Evolutionary conservation across 108 stramenopile species (phyloP), one percentile per base, ranked within the genome.

Genomic region (Bacterosira constricta): DNA sequence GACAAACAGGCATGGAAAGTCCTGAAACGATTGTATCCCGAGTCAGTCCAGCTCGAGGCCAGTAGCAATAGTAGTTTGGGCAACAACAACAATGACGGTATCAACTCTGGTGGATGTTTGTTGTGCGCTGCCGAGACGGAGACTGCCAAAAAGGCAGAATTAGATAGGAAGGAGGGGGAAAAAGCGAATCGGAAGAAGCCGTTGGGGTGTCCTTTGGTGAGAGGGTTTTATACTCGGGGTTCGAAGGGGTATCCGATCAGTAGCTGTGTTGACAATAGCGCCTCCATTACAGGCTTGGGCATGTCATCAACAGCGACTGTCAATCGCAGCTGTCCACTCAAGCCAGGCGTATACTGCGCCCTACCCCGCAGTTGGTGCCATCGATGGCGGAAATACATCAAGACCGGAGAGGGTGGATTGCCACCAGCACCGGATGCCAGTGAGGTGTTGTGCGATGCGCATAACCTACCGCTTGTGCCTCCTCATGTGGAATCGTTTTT

Each of bases 1-100:
- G 90, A 95, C 78, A 89, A 90, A 58, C 86, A 93, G 52, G 90
- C 89, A 8, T 96, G 94, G 94, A 91, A 89, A 51, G 86, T 90
- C 1, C 67, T 96, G 38, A 88, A 84, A 52, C 88, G 84, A 32
- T 78, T 96, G 0, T 96, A 90, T 64, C 94, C 94, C 3, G 91
- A 96, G 21, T 86, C 85, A 8, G 85, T 81, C 17, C 79, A 79
- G 42, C 63, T 91, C 29, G 83, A 83, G 38, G 83, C 70, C 5
- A 58, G 59, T 56, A n/a, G n/a, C n/a, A n/a, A n/a, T n/a, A n/a
- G n/a, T n/a, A n/a, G n/a, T n/a, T n/a, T n/a, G n/a, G n/a, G n/a
- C n/a, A n/a, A n/a, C n/a, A n/a, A n/a, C n/a, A n/a, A n/a, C n/a
- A n/a, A n/a, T n/a, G n/a, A n/a, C n/a, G n/a, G n/a, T n/a, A n/a